Conservation (phyloP, 176 grass and related monocot genomes). For the Ensete ventricosum region DNA sequence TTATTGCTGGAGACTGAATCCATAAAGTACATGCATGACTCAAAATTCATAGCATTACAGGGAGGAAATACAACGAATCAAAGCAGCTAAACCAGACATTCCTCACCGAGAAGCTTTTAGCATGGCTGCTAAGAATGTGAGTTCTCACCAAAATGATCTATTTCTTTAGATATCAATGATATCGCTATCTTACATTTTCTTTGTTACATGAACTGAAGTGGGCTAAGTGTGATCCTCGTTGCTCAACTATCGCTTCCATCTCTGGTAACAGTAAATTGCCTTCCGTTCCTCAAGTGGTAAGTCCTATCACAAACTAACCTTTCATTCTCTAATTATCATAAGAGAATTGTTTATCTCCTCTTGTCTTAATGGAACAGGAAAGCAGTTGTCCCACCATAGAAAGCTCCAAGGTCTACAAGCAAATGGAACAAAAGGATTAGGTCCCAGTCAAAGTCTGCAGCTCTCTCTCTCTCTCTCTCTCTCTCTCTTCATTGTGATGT, state of each 20-base stretch:
- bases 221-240: slow-evolving; percentile 15
- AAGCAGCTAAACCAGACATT: slow-evolving; percentile 7
- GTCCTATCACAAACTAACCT: too few species aligned
- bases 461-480: too few species aligned
- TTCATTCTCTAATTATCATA: too few species aligned
- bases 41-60: background rate
- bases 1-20: too few species aligned
- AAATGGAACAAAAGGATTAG: background rate
- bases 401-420: background rate
- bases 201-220: background rate
- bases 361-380: background rate
- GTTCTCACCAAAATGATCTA: background rate
- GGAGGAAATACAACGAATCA: slow-evolving; percentile 12
- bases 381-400: background rate
- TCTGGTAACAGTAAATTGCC: background rate
- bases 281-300: slow-evolving; percentile 1
- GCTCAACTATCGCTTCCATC: background rate
- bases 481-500: too few species aligned
- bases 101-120: slow-evolving; percentile 17
- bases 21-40: too few species aligned
- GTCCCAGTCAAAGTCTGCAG: background rate
- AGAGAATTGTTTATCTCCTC: too few species aligned
- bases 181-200: background rate
- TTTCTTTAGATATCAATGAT: background rate
- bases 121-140: slow-evolving; percentile 14